phyloP scores from a whole-genome alignment of 495 filamentous ascomycete species.

The Xylaria longipes region DNA sequence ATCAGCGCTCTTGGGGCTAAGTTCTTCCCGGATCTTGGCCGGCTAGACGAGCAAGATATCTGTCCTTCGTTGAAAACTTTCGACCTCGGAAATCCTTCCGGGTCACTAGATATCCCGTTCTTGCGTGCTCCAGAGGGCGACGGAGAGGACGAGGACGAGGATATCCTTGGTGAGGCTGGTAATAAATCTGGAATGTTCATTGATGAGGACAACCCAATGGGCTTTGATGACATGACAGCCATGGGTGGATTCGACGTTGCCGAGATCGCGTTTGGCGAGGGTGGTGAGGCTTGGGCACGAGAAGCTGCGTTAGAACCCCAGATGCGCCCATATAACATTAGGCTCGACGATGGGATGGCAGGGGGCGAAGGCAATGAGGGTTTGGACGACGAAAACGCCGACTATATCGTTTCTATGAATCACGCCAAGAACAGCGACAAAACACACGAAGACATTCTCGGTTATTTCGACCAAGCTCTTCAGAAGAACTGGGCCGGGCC shows the following conservation, averaged over 20 bases:
- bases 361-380: conserved; percentile 66
- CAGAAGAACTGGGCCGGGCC: conserved; percentile 99
- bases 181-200: conserved; percentile 83
- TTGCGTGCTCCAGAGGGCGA: conserved; percentile 76
- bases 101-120: conserved; percentile 89
- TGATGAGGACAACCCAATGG: conserved; percentile 76
- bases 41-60: conserved; percentile 84
- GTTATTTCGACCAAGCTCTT: conserved; percentile 94
- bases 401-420: conserved; percentile 76
- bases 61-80: conserved; percentile 94
- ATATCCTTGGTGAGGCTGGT: conserved; percentile 54
- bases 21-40: conserved; percentile 86
- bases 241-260: conserved; percentile 78
- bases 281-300: conserved; percentile 74
- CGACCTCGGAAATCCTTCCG: conserved; percentile 83
- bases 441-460: conserved; percentile 89
- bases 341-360: conserved; percentile 56
- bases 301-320: conserved; percentile 71
- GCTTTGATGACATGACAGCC: conserved; percentile 82
- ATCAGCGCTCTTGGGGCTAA: conserved; percentile 70
- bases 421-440: conserved; percentile 63
- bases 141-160: conserved; percentile 68
- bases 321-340: conserved; percentile 63
- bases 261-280: conserved; percentile 78
- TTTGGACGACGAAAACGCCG: conserved; percentile 63